Conservation (phyloP, 306 rosid species). For the apple (Malus domestica) region ASM211411v1 NC_041795.1:2600001-2600500, state of each 20-base stretch:
- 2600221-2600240: constrained; percentile 28
- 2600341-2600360: neutral
- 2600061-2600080: constrained; percentile 43
- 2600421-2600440: neutral
- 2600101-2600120: constrained; percentile 53
- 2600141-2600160: constrained; percentile 42
- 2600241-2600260: constrained; percentile 23
- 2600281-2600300: constrained; percentile 46
- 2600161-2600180: constrained; percentile 24
- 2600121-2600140: constrained; percentile 62
- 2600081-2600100: constrained; percentile 42
- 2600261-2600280: constrained; percentile 36
- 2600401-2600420: neutral
- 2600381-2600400: neutral
- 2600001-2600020: neutral
- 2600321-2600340: constrained; percentile 7
- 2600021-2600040: constrained; percentile 73
- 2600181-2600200: constrained; percentile 20
- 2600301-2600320: constrained; percentile 30
- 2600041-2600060: constrained; percentile 48
- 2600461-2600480: neutral
- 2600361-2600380: neutral
- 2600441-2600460: neutral
- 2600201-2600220: neutral
- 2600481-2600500: neutral